Conservation (phyloP, 495 filamentous ascomycete genomes). For the Gamarada debralockiae region DNA sequence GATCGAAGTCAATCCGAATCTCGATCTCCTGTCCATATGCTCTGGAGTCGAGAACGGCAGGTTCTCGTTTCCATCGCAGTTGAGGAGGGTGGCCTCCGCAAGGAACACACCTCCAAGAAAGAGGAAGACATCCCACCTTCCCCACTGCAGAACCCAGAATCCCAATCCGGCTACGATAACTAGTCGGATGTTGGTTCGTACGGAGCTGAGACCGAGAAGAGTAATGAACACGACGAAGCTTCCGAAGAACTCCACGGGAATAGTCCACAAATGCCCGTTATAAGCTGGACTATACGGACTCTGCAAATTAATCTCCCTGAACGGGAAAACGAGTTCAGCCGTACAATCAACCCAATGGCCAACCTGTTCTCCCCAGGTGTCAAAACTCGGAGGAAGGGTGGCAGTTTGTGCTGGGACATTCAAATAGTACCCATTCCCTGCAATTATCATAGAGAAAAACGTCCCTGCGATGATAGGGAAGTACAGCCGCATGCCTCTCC, state of each 20-base stretch:
- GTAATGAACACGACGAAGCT: slow-evolving; percentile 61
- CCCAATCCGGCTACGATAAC: slow-evolving; percentile 23
- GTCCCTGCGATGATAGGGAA: slow-evolving; percentile 57
- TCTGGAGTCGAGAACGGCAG: too few species aligned
- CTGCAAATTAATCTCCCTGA: slow-evolving; percentile 39
- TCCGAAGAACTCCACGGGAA: slow-evolving; percentile 63
- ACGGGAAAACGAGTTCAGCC: slow-evolving; percentile 30
- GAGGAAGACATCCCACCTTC: slow-evolving; percentile 39
- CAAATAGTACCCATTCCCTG: too few species aligned
- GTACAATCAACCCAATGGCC: slow-evolving; percentile 45
- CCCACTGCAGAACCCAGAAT: slow-evolving; percentile 48
- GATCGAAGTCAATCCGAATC: too few species aligned
- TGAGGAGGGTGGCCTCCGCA: slow-evolving; percentile 51
- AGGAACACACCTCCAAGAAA: slow-evolving; percentile 56
- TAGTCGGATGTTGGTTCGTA: slow-evolving; percentile 39
- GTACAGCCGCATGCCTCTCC: slow-evolving; percentile 57
- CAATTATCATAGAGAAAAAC: slow-evolving; percentile 41
- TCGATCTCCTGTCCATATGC: too few species aligned
- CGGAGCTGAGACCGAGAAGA: slow-evolving; percentile 47
- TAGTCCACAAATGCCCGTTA: slow-evolving; percentile 68
- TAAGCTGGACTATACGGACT: slow-evolving; percentile 35
- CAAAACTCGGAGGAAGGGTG: too few species aligned
- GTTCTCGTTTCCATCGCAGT: too few species aligned
- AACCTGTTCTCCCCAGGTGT: slow-evolving; percentile 41
- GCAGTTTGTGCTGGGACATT: too few species aligned